Percentiles rank a stretch among this genome's conserved stretches.
These are phyloP conservation scores for Ophiocordyceps robertsii DNA, from an alignment of 2,329 filamentous ascomycete genomes.

Conservation along the genomic window DNA sequence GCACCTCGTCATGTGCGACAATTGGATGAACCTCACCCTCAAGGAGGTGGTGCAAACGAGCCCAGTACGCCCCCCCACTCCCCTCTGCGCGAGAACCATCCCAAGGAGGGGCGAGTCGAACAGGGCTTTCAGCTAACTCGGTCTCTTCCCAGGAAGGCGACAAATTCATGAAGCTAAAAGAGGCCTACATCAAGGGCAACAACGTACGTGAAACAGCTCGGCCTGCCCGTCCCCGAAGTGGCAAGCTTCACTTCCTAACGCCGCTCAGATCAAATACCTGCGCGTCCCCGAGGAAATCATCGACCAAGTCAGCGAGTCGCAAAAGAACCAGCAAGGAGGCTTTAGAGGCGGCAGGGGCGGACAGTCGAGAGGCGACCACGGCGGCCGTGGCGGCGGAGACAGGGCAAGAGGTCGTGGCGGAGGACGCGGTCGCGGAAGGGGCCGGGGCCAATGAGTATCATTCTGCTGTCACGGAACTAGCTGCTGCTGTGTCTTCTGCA, in stretches of 20 bases:
- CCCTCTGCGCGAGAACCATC: not conserved
- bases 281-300: conserved; percentile 94
- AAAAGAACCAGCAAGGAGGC: conserved; percentile 52
- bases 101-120: not conserved
- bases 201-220: conserved; percentile 51
- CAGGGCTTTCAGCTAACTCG: not conserved
- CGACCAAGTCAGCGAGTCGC: conserved; percentile 84
- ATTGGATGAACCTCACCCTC: conserved; percentile 98
- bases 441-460: conserved; percentile 17
- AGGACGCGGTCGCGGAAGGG: conserved; percentile 21
- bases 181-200: conserved; percentile 94
- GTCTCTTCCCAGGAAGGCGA: conserved; percentile 57
- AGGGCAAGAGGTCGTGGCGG: conserved; percentile 26
- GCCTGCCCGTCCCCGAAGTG: not conserved
- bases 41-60: conserved; percentile 97
- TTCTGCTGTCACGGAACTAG: conserved; percentile 3
- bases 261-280: conserved; percentile 86
- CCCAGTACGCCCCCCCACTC: conserved; percentile 38
- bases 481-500: not conserved
- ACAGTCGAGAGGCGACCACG: conserved; percentile 42
- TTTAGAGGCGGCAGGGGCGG: conserved; percentile 55
- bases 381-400: conserved; percentile 33
- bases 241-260: conserved; percentile 1
- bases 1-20: conserved; percentile 91
- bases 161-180: conserved; percentile 80